A percentile compares a stretch with the other conserved stretches of the same genome.
These are phyloP conservation scores for Aspergillus chevalieri DNA, from an alignment of 2,329 filamentous ascomycete species.

Conservation along the genomic window DNA sequence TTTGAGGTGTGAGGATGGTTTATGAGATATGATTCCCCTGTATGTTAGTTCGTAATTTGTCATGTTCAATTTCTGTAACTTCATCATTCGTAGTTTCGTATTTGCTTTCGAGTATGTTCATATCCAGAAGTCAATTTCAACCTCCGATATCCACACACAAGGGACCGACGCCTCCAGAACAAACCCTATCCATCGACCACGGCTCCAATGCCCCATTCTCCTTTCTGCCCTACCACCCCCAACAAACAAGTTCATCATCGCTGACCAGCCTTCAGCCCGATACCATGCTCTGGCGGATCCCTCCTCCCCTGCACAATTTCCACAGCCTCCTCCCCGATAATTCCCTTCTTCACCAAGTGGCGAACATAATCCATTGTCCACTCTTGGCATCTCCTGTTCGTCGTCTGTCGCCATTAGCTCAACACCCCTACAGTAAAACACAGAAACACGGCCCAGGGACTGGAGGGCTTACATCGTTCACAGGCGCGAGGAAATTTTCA, in stretches of 20 bases:
- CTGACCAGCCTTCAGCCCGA: constrained; percentile 14
- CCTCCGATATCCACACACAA: too few species aligned
- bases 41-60: constrained; percentile 6
- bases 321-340: constrained; percentile 17
- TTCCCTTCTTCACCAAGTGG: constrained; percentile 15
- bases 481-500: constrained; percentile 28
- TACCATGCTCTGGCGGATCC: constrained; percentile 23
- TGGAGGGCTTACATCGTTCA: constrained; percentile 22
- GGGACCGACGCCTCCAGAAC: too few species aligned
- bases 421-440: too few species aligned
- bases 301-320: constrained; percentile 23
- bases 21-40: constrained; percentile 25
- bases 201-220: too few species aligned
- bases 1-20: constrained; percentile 38
- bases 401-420: constrained; percentile 14
- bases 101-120: neutral
- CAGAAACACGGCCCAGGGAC: too few species aligned
- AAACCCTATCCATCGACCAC: neutral
- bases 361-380: constrained; percentile 30
- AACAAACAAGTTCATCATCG: too few species aligned
- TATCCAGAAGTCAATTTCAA: too few species aligned
- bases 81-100: neutral
- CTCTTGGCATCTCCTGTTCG: constrained; percentile 29
- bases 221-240: too few species aligned
- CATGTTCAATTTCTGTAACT: neutral